A percentile compares a stretch with the other conserved stretches of the same genome.
phyloP scores from a whole-genome alignment of 805 yeast species.

The Candida ulmi region DNA sequence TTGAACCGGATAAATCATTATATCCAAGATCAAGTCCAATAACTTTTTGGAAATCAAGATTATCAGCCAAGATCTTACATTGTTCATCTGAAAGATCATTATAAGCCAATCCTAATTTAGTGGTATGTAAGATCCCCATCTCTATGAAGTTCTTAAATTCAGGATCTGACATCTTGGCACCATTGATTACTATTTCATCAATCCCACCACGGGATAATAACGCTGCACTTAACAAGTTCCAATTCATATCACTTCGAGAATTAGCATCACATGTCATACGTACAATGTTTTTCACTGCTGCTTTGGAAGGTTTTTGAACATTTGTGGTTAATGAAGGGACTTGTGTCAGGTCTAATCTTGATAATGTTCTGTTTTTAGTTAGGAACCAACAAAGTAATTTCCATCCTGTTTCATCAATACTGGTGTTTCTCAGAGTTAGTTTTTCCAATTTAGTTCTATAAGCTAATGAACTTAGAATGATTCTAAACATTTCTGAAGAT shows the following conservation, averaged over 20 bases:
- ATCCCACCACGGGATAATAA: constrained; percentile 70
- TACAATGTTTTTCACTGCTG: constrained; percentile 22
- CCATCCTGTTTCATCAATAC: constrained; percentile 77
- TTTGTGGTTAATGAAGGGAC: constrained; percentile 30
- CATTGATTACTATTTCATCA: constrained; percentile 75
- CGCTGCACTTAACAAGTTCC: constrained; percentile 76
- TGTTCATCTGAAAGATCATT: constrained; percentile 60
- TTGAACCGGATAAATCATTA: constrained; percentile 50
- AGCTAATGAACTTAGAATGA: constrained; percentile 59
- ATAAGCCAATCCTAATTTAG: constrained; percentile 74
- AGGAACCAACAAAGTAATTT: constrained; percentile 71
- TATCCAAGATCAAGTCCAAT: constrained; percentile 81
- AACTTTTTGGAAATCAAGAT: constrained; percentile 44
- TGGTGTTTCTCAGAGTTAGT: constrained; percentile 73
- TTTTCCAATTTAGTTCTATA: constrained; percentile 61
- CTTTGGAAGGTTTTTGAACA: constrained; percentile 33
- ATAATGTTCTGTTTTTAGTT: constrained; percentile 52
- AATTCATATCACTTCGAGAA: constrained; percentile 68
- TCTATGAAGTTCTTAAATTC: constrained; percentile 58
- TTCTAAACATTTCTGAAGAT: constrained; percentile 69
- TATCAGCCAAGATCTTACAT: constrained; percentile 48
- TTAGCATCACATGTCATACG: constrained; percentile 33
- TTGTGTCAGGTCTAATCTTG: constrained; percentile 64
- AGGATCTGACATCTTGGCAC: constrained; percentile 58
- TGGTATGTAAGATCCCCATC: constrained; percentile 55